These are phyloP conservation scores for Mollisia scopiformis DNA, from an alignment of 2,329 filamentous ascomycete species.

Conservation along the genomic window DNA sequence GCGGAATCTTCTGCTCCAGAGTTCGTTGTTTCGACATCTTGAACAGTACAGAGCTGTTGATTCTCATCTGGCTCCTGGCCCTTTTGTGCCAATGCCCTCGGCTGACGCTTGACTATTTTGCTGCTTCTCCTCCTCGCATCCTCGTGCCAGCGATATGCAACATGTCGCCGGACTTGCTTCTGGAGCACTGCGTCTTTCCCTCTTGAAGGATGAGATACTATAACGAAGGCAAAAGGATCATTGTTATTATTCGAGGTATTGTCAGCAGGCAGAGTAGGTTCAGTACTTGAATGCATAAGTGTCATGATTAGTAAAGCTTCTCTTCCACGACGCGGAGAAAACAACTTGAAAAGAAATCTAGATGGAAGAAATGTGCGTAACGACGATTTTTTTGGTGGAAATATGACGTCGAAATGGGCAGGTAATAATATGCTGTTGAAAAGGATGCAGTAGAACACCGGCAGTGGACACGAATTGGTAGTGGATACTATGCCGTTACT, in stretches of 20 bases:
- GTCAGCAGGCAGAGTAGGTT: background rate
- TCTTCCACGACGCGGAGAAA: background rate
- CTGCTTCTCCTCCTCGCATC: background rate
- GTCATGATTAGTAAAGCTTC: background rate
- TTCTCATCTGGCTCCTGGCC: background rate
- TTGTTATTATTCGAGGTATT: background rate
- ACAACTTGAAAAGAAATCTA: no score
- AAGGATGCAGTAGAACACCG: no score
- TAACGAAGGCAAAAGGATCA: background rate
- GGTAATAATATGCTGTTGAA: no score
- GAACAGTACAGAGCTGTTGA: background rate
- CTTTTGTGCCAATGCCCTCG: background rate
- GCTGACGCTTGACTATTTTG: background rate
- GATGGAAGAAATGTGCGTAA: no score
- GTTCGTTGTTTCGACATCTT: background rate
- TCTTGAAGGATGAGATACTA: background rate
- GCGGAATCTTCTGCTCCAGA: background rate
- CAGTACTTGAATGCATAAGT: background rate
- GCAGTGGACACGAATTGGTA: no score
- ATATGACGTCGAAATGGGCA: no score
- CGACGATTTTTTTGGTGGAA: no score
- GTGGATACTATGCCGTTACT: no score
- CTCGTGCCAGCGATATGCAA: background rate
- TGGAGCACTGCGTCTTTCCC: background rate
- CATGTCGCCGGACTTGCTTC: background rate